Evolutionary conservation across 768 basidiomycete genomes (phyloP).

Genomic region (Russula ochroleuca): DNA sequence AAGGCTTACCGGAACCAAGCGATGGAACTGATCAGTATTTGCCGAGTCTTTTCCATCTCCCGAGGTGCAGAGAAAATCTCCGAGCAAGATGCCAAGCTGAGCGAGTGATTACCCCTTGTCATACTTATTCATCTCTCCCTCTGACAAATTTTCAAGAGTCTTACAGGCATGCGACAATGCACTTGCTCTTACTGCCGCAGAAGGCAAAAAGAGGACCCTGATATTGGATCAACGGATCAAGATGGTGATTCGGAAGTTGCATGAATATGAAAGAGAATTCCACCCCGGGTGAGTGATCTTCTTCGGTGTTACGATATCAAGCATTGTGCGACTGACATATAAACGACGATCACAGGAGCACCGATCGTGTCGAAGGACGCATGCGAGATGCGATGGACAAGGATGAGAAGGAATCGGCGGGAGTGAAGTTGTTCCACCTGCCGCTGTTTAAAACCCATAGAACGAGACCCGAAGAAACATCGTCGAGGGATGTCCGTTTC

Average conservation of each 20-base stretch:
- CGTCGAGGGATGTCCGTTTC: neutral
- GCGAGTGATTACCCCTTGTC: neutral
- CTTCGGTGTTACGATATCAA: too few relatives aligned
- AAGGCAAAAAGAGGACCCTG: too few relatives aligned
- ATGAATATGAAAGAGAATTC: neutral
- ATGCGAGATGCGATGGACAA: neutral
- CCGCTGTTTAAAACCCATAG: too few relatives aligned
- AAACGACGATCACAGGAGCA: too few relatives aligned
- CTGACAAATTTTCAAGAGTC: neutral
- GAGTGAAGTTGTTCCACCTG: too few relatives aligned
- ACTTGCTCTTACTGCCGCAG: neutral
- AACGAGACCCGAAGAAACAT: neutral
- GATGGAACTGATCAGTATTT: neutral
- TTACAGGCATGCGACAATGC: neutral
- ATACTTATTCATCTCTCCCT: neutral
- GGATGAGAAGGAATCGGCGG: neutral
- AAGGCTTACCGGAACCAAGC: slow-evolving; percentile 3
- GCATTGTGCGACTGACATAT: neutral
- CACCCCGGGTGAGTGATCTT: neutral
- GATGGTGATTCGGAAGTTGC: neutral
- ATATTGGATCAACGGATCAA: neutral
- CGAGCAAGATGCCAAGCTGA: neutral
- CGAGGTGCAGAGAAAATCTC: too few relatives aligned
- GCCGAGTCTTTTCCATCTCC: neutral
- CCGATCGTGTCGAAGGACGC: neutral